Percentiles rank a stretch among this genome's conserved stretches.
phyloP scores from a whole-genome alignment of 1,284 basidiomycete species.

The Microbotryum silenes-acaulis region DNA sequence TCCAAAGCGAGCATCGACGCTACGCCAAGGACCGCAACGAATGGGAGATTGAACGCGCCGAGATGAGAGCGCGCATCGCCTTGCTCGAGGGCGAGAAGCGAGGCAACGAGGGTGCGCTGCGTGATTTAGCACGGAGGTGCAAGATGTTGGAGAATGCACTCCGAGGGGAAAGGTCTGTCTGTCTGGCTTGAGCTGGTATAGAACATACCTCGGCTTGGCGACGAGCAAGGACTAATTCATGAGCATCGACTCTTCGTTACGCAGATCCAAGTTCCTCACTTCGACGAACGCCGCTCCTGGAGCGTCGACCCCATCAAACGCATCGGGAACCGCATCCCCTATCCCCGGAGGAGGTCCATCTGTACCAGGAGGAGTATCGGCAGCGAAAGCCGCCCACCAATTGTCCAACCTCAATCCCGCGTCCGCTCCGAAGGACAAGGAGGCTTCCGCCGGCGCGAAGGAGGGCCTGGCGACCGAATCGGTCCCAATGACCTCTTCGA shows the following conservation, averaged over 20 bases:
- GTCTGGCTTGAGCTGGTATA: background rate
- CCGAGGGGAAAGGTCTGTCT: slow-evolving; percentile 21
- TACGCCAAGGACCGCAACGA: slow-evolving; percentile 92
- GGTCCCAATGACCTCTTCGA: slow-evolving; percentile 2
- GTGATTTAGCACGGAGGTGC: slow-evolving; percentile 89
- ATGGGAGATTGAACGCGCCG: slow-evolving; percentile 98
- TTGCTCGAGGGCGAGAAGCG: slow-evolving; percentile 91
- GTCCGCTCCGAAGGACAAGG: slow-evolving; percentile 2
- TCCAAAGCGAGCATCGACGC: slow-evolving; percentile 95
- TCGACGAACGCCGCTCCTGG: slow-evolving; percentile 13
- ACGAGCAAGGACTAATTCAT: too few relatives aligned
- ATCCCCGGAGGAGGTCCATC: background rate
- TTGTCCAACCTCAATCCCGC: background rate
- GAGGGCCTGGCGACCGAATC: slow-evolving; percentile 3
- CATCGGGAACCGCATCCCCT: slow-evolving; percentile 22
- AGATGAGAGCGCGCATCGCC: slow-evolving; percentile 98
- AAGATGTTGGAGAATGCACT: slow-evolving; percentile 87
- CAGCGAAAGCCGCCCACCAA: slow-evolving; percentile 12
- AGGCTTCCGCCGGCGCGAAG: background rate
- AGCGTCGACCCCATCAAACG: slow-evolving; percentile 9
- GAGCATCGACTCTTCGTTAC: background rate
- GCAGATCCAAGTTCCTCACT: slow-evolving; percentile 30
- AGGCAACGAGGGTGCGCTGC: slow-evolving; percentile 92
- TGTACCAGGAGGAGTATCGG: slow-evolving; percentile 8
- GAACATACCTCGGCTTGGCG: background rate